Conservation (phyloP, 148 eudicot species). For the Fagopyrum esculentum region DNA sequence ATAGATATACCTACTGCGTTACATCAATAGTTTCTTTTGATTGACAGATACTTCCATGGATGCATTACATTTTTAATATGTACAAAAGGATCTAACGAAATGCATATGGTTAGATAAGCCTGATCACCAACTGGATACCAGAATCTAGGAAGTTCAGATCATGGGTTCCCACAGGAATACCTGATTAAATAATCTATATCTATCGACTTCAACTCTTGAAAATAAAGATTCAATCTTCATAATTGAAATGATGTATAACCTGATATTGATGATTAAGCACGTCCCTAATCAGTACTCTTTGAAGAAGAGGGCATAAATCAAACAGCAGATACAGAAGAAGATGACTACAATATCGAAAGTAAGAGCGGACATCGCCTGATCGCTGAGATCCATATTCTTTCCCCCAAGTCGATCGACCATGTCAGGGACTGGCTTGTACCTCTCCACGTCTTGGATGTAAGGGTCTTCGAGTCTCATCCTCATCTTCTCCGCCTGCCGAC, state of each 20-base stretch:
- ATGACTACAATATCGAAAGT: conserved; percentile 55
- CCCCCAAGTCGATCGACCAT: conserved; percentile 80
- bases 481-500: conserved; percentile 65
- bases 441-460: conserved; percentile 37
- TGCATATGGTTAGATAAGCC: too few relatives aligned
- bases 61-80: not conserved
- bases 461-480: conserved; percentile 72
- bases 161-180: too few relatives aligned
- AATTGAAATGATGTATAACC: too few relatives aligned
- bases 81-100: not conserved
- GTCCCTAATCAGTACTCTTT: conserved; percentile 29
- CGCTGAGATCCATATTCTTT: conserved; percentile 59
- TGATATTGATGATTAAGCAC: too few relatives aligned
- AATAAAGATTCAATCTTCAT: too few relatives aligned
- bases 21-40: not conserved
- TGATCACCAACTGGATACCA: too few relatives aligned
- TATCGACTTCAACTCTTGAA: too few relatives aligned
- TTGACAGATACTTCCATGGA: not conserved
- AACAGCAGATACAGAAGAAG: conserved; percentile 51
- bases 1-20: not conserved
- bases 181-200: too few relatives aligned
- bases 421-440: conserved; percentile 51
- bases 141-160: too few relatives aligned
- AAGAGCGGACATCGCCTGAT: conserved; percentile 76
- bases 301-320: conserved; percentile 52